Evolutionary conservation across 2,329 filamentous ascomycete species (phyloP).

Genomic region (Tolypocladium capitatum): DNA sequence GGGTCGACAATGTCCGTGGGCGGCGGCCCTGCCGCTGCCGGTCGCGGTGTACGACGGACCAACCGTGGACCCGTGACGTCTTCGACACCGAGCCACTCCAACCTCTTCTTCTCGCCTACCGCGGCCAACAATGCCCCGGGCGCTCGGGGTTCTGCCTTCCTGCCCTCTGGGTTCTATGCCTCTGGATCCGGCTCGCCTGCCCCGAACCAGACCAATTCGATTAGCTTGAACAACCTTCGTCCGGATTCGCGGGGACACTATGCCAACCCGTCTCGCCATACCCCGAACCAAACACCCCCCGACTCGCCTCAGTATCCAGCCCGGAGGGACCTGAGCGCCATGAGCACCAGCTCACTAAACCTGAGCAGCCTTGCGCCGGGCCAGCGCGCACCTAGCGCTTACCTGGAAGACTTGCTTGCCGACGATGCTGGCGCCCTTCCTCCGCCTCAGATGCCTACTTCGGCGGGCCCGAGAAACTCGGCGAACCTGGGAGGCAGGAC

Average conservation of each 20-base stretch:
- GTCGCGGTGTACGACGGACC: conserved; percentile 38
- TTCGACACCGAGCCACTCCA: conserved; percentile 48
- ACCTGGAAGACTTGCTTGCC: conserved; percentile 79
- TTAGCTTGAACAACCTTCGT: conserved; percentile 48
- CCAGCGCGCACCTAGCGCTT: conserved; percentile 72
- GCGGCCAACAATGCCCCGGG: conserved; percentile 50
- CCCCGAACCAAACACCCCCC: conserved; percentile 42
- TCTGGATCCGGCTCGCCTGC: conserved; percentile 43
- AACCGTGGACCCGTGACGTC: conserved; percentile 39
- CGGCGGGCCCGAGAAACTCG: conserved; percentile 2
- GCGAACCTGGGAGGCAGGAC: conserved; percentile 2
- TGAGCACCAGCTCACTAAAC: conserved; percentile 54
- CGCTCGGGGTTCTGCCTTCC: conserved; percentile 62
- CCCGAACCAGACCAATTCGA: conserved; percentile 36
- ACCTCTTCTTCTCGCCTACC: conserved; percentile 92
- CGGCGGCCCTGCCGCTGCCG: conserved; percentile 17
- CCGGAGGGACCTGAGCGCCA: conserved; percentile 43
- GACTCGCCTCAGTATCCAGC: conserved; percentile 46
- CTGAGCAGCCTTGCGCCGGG: conserved; percentile 43
- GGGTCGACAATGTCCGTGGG: conserved; percentile 39
- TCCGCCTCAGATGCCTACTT: conserved; percentile 24
- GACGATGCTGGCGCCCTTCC: conserved; percentile 48
- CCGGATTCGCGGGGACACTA: conserved; percentile 42
- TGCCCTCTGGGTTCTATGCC: conserved; percentile 86
- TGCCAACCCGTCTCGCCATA: conserved; percentile 24